A percentile compares a stretch with the other conserved stretches of the same genome.
phyloP scores from a whole-genome alignment of 495 filamentous ascomycete genomes.

The Glutinoglossum americanum region DNA sequence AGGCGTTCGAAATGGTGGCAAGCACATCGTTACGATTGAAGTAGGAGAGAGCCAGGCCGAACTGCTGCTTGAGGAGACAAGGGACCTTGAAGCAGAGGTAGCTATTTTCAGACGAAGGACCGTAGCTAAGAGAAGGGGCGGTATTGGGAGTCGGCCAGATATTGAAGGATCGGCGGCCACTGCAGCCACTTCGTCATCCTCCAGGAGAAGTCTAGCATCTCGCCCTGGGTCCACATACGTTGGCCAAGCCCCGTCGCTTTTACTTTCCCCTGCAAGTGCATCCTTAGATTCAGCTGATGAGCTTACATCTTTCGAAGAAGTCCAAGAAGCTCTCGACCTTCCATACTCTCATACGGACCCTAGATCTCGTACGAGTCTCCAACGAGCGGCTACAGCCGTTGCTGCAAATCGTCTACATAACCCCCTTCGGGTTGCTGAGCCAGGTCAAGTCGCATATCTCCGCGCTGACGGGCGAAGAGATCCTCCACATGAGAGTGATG shows the following conservation, averaged over 20 bases:
- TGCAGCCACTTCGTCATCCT: neutral
- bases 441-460: constrained; percentile 24
- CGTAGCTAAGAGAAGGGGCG: constrained; percentile 30
- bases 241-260: neutral
- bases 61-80: constrained; percentile 48
- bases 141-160: constrained; percentile 2
- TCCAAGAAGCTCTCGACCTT: constrained; percentile 25
- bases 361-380: constrained; percentile 51
- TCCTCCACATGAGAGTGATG: constrained; percentile 71
- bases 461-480: constrained; percentile 42
- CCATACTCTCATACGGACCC: constrained; percentile 66
- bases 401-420: constrained; percentile 44
- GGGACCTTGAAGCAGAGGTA: constrained; percentile 62
- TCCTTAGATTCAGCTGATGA: constrained; percentile 20
- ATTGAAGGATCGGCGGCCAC: neutral
- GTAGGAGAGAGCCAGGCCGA: constrained; percentile 50
- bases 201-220: neutral
- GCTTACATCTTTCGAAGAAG: constrained; percentile 19
- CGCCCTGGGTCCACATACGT: neutral
- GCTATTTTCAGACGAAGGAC: constrained; percentile 62
- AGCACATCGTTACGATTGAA: constrained; percentile 42
- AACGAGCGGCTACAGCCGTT: constrained; percentile 58
- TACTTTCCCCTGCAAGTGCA: neutral
- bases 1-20: constrained; percentile 29
- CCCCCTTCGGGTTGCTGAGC: constrained; percentile 20